phyloP scores from a whole-genome alignment of 2,329 filamentous ascomycete genomes.

The Aspergillus novofumigatus region DNA sequence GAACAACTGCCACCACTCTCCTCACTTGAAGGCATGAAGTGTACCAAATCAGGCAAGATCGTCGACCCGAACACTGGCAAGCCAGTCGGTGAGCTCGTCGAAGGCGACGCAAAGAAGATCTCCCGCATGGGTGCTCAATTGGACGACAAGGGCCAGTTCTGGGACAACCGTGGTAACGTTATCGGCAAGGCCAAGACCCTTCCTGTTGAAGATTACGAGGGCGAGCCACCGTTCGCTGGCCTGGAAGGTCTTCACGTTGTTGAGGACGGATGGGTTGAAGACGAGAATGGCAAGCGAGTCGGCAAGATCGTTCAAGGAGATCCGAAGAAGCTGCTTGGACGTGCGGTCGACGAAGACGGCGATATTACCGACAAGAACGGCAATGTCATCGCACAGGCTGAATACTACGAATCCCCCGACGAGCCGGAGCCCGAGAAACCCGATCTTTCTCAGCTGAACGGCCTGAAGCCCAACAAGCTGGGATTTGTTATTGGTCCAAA shows the following conservation, averaged over 20 bases:
- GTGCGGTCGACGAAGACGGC: constrained; percentile 59
- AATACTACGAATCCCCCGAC: constrained; percentile 49
- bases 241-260: constrained; percentile 45
- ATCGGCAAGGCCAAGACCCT: constrained; percentile 55
- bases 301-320: constrained; percentile 57
- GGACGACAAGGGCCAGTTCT: constrained; percentile 60
- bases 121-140: constrained; percentile 34
- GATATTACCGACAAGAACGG: constrained; percentile 60
- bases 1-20: constrained; percentile 31
- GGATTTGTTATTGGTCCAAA: constrained; percentile 53
- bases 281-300: constrained; percentile 44
- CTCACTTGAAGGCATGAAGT: constrained; percentile 38
- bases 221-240: constrained; percentile 43
- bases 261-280: constrained; percentile 46
- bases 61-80: constrained; percentile 41
- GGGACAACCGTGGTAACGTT: constrained; percentile 61
- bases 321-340: constrained; percentile 55
- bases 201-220: constrained; percentile 35
- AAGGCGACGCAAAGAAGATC: constrained; percentile 63
- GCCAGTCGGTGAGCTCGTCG: constrained; percentile 54
- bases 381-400: constrained; percentile 58
- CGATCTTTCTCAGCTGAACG: constrained; percentile 53
- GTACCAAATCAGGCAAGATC: constrained; percentile 43
- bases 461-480: constrained; percentile 54
- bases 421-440: constrained; percentile 40